Conservation (phyloP, 805 yeast species). For the Candida michaelii region DNA sequence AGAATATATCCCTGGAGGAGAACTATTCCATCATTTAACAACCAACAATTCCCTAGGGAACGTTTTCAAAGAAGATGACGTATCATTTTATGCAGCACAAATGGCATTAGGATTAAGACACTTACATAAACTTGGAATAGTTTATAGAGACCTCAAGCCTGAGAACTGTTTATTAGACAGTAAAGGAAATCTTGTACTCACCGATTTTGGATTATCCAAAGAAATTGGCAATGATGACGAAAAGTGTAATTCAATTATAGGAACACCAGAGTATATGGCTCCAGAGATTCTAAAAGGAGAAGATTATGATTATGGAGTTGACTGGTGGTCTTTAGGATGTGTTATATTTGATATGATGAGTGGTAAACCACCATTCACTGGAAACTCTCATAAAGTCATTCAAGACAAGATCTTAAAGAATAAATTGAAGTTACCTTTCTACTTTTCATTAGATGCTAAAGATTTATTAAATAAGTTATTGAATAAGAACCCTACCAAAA, state of each 20-base stretch:
- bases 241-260: constrained; percentile 34
- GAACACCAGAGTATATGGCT: constrained; percentile 49
- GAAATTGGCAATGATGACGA: constrained; percentile 24
- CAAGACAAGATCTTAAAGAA: constrained; percentile 38
- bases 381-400: constrained; percentile 38
- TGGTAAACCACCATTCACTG: constrained; percentile 47
- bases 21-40: constrained; percentile 44
- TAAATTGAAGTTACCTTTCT: constrained; percentile 39
- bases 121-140: constrained; percentile 39
- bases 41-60: constrained; percentile 22
- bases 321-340: constrained; percentile 50
- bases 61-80: constrained; percentile 34
- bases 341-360: constrained; percentile 44
- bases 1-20: constrained; percentile 48
- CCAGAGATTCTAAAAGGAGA: constrained; percentile 46
- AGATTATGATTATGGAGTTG: constrained; percentile 41
- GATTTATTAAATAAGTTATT: constrained; percentile 39
- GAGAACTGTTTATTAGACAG: constrained; percentile 45
- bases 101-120: constrained; percentile 41
- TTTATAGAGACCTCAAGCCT: constrained; percentile 45
- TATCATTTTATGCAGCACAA: constrained; percentile 43
- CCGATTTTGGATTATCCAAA: constrained; percentile 46
- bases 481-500: constrained; percentile 36
- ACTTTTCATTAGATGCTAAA: constrained; percentile 42
- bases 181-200: constrained; percentile 40